Base-by-base conservation (phyloP, 371 early-diverging fungal species). In the Lichtheimia ramosa region DNA sequence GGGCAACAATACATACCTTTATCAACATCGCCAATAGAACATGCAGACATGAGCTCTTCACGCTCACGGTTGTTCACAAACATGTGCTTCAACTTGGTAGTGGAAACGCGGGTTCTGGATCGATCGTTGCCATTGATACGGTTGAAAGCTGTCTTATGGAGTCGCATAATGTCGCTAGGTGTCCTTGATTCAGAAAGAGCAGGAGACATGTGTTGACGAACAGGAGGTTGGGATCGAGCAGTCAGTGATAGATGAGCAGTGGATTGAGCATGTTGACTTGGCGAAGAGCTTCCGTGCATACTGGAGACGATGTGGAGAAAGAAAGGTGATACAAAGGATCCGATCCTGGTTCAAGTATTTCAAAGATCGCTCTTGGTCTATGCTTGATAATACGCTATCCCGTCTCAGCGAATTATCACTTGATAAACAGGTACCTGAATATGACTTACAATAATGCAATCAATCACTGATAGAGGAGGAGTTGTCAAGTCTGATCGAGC, bases 31-130 rank as follows among this genome's bases (percentile, higher is more conserved):
- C 73, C 73, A 52, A 71, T 66, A 6, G 73, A 55, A 34, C 79
- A 78, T 6, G 74, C 70, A 8, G 65, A 68, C 67, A 79, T 71
- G 14, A 79, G 63, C 27, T 70, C 71, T 50, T 76, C 77, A 23
- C 67, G 66, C 63, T 74, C 68, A 54, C 65, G 67, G 16, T 61
- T 69, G 50, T 72, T 67, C 6, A 72, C 52, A 42, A 79, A 69
- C 13, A 72, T 48, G 25, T 71, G 64, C 56, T 70, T 71, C 54
- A 76, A 58, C 7, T 68, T 64, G 23, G 66, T 43, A 8, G 50
- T 61, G 2, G 55, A 13, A n/a, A 21, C 27, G 20, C 25, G 64
- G 5, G 46, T 6, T 10, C 21, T 46, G 7, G 21, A 46, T n/a
- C 46, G 46, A 14, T 46, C 46, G n/a, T 46, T 46, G 48, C 53